These are phyloP conservation scores for Ophiostoma sp. DNA, from an alignment of 2,329 filamentous ascomycete species.

Conservation along the genomic window DNA sequence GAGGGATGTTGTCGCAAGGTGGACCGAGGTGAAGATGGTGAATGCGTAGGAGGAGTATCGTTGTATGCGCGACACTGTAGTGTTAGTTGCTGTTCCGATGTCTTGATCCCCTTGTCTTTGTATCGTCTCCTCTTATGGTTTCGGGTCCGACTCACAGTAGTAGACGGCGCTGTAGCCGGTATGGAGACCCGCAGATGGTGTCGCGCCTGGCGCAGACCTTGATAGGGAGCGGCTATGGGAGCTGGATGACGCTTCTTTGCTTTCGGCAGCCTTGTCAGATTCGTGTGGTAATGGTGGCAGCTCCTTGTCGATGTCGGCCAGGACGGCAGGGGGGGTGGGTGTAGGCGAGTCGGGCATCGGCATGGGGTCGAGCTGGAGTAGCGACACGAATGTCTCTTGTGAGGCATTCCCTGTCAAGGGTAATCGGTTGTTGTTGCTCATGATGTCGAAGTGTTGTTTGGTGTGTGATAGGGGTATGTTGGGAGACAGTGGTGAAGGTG, in stretches of 20 bases:
- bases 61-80: conserved; percentile 67
- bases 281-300: conserved; percentile 39
- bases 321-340: conserved; percentile 29
- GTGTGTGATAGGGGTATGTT: not conserved
- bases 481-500: not conserved
- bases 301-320: conserved; percentile 43
- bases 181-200: conserved; percentile 17
- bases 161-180: conserved; percentile 63
- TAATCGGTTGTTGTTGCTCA: conserved; percentile 25
- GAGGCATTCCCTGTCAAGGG: conserved; percentile 39
- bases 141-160: conserved; percentile 19
- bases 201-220: conserved; percentile 29
- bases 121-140: not conserved
- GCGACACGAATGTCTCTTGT: conserved; percentile 55
- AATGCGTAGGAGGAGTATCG: conserved; percentile 86
- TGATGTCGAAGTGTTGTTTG: not conserved
- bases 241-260: not conserved
- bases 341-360: conserved; percentile 59
- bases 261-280: not conserved
- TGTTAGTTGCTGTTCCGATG: not conserved
- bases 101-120: not conserved
- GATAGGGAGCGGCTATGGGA: conserved; percentile 18
- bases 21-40: conserved; percentile 67
- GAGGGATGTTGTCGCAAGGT: conserved; percentile 75
- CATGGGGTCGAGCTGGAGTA: conserved; percentile 75